Percentiles rank a stretch among this genome's conserved stretches.
Evolutionary conservation across 768 basidiomycete species (phyloP).

Genomic region (Lyophyllum semitale): DNA sequence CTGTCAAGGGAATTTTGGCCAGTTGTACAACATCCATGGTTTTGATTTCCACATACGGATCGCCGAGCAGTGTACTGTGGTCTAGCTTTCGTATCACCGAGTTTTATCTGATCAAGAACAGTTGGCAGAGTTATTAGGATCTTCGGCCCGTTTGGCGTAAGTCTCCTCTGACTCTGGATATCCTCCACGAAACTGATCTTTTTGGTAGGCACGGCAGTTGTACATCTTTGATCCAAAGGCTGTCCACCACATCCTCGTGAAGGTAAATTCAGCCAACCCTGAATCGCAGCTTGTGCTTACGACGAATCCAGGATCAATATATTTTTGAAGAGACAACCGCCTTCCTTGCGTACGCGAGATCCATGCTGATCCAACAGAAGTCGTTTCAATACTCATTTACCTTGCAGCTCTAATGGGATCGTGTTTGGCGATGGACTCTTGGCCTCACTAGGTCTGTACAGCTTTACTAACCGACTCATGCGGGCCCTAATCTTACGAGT

Average conservation of each 20-base stretch:
- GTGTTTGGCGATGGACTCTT: constrained; percentile 7
- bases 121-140: constrained; percentile 15
- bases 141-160: constrained; percentile 12
- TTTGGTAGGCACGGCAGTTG: constrained; percentile 16
- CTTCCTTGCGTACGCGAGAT: constrained; percentile 29
- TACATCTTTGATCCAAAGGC: constrained; percentile 40
- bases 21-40: constrained; percentile 11
- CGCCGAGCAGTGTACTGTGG: constrained; percentile 5
- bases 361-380: not conserved
- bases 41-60: constrained; percentile 15
- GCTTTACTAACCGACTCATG: not conserved
- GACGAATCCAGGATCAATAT: constrained; percentile 12
- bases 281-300: not conserved
- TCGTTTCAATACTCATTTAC: not conserved
- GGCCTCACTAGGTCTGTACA: constrained; percentile 3
- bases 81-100: not conserved
- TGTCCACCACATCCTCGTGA: constrained; percentile 36
- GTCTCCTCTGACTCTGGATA: not conserved
- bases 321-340: constrained; percentile 38
- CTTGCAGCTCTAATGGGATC: not conserved
- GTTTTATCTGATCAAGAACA: not conserved
- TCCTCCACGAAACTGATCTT: not conserved
- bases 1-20: constrained; percentile 14
- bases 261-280: constrained; percentile 16
- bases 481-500: not conserved